Evolutionary conservation across 2,329 filamentous ascomycete species (phyloP).

Genomic region (Colletotrichum sp.): DNA sequence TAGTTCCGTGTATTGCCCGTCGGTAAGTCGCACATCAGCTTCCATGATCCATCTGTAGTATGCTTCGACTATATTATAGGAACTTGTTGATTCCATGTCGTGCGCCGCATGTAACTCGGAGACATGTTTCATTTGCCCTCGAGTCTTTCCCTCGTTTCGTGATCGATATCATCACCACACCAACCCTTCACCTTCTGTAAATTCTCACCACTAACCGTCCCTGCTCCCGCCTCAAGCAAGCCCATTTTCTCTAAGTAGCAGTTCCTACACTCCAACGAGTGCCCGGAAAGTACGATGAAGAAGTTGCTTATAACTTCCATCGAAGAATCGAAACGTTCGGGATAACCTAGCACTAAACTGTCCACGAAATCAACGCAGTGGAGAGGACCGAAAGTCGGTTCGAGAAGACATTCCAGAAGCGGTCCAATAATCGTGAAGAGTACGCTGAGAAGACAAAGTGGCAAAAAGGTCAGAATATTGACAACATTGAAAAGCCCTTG

Average conservation of each 20-base stretch:
- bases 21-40: background rate
- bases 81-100: background rate
- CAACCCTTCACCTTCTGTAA: background rate
- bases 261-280: background rate
- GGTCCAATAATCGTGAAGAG: background rate
- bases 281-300: background rate
- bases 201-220: background rate
- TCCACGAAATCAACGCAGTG: background rate
- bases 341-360: fast-evolving
- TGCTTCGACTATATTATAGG: background rate
- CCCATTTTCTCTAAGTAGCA: background rate
- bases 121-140: background rate
- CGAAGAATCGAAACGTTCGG: background rate
- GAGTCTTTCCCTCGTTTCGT: background rate
- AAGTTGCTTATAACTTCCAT: background rate
- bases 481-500: background rate
- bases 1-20: background rate
- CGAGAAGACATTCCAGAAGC: background rate
- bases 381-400: background rate
- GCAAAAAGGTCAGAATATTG: background rate
- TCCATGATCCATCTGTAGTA: background rate
- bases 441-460: background rate
- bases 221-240: background rate
- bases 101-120: fast-evolving
- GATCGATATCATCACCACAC: background rate